Conservation (phyloP, 495 filamentous ascomycete genomes). For the Annulohypoxylon nitens region DNA sequence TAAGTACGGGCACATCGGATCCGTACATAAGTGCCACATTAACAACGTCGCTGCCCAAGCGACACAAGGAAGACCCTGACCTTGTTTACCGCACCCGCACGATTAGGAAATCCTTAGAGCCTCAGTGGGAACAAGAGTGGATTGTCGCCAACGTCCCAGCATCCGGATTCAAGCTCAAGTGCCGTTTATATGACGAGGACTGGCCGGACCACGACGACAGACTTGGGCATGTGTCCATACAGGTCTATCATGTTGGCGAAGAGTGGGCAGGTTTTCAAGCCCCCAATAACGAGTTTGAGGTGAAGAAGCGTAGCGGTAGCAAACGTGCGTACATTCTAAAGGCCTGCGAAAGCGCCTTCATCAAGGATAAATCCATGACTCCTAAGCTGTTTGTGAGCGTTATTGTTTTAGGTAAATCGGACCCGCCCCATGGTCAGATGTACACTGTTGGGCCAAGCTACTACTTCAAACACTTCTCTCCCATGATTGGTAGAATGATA, state of each 20-base stretch:
- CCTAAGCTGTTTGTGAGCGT: conserved; percentile 74
- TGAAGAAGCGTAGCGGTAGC: conserved; percentile 87
- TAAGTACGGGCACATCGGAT: conserved; percentile 82
- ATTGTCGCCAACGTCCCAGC: conserved; percentile 85
- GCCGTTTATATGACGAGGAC: conserved; percentile 89
- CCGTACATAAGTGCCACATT: conserved; percentile 84
- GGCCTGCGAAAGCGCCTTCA: conserved; percentile 68
- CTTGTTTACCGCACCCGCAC: conserved; percentile 82
- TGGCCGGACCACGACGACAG: conserved; percentile 87
- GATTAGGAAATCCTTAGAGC: conserved; percentile 74
- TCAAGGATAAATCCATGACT: conserved; percentile 66
- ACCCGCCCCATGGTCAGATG: conserved; percentile 77
- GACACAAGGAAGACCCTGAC: conserved; percentile 84
- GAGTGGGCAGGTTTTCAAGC: conserved; percentile 76
- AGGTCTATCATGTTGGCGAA: conserved; percentile 68
- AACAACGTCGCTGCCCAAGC: conserved; percentile 67
- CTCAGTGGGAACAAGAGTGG: conserved; percentile 88
- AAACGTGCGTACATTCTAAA: conserved; percentile 84
- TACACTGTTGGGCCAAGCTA: conserved; percentile 82
- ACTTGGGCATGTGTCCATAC: conserved; percentile 83
- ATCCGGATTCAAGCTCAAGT: conserved; percentile 83
- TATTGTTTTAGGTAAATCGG: conserved; percentile 79
- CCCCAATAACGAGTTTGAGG: conserved; percentile 68
- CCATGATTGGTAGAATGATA: conserved; percentile 85
- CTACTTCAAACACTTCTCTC: conserved; percentile 88